Evolutionary conservation across 495 filamentous ascomycete genomes (phyloP), one percentile per base, ranked within the genome.

Genomic region (Antarctomyces pellizariae): DNA sequence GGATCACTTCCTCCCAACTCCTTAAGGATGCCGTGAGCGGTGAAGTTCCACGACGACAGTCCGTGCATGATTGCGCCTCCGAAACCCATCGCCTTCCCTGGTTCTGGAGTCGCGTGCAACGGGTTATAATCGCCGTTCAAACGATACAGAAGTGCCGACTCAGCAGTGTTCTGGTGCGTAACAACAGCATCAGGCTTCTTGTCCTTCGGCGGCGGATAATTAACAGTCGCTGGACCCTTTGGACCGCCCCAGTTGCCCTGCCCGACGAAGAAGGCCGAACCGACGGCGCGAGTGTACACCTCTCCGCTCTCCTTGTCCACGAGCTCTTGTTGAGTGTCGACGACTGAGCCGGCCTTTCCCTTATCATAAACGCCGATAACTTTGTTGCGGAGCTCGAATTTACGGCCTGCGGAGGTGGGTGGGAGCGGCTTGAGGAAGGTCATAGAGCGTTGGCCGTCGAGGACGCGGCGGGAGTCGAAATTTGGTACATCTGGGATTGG

Each of bases 121-220:
- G 79, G 80, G 53, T 89, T 89, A 46, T 89, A 90, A 48, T 89
- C 80, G 38, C 78, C 80, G 35, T 91, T 86, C 18, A 90, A 59
- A 41, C 73, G 62, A 46, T 80, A 83, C 16, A 89, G 53, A 26
- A 75, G 61, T 8, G 80, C 67, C 1, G 74, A 68, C 46, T 83
- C 67, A 20, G 47, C 32, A 9, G 54, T 74, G 1, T 65, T 80
- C 45, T 75, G 71, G 24, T 67, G 49, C 34, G 60, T 60, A 36
- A 72, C 64, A n/a, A 65, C 57, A 22, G 59, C 72, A 46, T 86
- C 75, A n/a, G 82, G 73, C 30, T 57, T 56, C 49, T 63, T 70
- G 25, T 54, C 71, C 39, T 64, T 46, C 3, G 80, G 80, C 5
- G 75, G 67, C 4, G 75, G 63, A 48, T 61, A 86, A 52, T 66